Evolutionary conservation across 176 grass and related monocot genomes (phyloP).

Genomic region (Neostapfia colusana): DNA sequence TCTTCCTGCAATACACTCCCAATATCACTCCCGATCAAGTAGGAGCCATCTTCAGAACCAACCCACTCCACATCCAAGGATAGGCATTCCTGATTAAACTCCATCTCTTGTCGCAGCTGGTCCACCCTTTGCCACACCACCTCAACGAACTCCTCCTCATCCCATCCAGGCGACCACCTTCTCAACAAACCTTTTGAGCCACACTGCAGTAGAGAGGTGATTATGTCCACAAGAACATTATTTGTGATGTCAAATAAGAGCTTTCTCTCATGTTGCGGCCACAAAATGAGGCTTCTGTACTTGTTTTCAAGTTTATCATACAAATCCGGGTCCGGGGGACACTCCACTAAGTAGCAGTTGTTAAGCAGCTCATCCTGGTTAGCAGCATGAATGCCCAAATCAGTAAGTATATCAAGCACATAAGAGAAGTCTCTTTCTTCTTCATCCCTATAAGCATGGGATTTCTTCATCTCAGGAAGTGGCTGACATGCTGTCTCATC

Average conservation of each 20-base stretch:
- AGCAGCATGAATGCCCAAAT: slow-evolving; percentile 49
- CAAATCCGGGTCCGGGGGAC: slow-evolving; percentile 38
- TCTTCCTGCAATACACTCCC: slow-evolving; percentile 51
- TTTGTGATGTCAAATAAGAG: slow-evolving; percentile 84
- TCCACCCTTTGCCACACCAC: slow-evolving; percentile 72
- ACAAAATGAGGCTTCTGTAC: slow-evolving; percentile 58
- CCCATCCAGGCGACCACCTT: slow-evolving; percentile 41
- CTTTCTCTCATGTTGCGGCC: slow-evolving; percentile 73
- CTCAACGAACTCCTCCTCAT: slow-evolving; percentile 56
- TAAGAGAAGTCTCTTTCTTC: slow-evolving; percentile 88
- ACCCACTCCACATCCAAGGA: slow-evolving; percentile 64
- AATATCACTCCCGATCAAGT: slow-evolving; percentile 51
- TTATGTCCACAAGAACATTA: slow-evolving; percentile 46
- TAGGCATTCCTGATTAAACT: slow-evolving; percentile 32
- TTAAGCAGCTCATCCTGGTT: slow-evolving; percentile 47
- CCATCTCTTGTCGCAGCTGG: slow-evolving; percentile 45
- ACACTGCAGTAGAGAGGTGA: slow-evolving; percentile 37
- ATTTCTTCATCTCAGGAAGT: slow-evolving; percentile 46
- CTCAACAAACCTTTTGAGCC: slow-evolving; percentile 30
- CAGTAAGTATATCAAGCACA: slow-evolving; percentile 66
- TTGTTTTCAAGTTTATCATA: slow-evolving; percentile 73
- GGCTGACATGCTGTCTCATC: slow-evolving; percentile 45
- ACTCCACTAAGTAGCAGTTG: slow-evolving; percentile 51
- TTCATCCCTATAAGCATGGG: slow-evolving; percentile 60
- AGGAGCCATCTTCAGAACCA: slow-evolving; percentile 48